Conservation (phyloP, 192 early-diverging fungal genomes). For the Linnemannia zychae region DNA sequence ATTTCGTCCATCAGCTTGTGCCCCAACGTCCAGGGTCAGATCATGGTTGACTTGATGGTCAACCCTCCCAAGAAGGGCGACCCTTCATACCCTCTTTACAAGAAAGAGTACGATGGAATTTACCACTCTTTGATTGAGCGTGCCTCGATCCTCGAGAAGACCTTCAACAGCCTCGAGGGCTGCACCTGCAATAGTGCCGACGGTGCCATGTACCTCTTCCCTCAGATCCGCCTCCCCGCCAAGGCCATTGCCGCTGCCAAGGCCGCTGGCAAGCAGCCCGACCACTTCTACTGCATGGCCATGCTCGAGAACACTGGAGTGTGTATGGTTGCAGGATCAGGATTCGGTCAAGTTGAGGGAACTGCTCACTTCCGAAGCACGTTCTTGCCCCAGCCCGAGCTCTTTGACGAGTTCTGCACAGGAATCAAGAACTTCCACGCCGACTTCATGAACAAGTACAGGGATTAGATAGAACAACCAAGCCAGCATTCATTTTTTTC, state of each 20-base stretch:
- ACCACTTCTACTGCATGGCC: slow-evolving; percentile 91
- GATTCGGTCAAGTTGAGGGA: slow-evolving; percentile 90
- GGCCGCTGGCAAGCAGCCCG: slow-evolving; percentile 79
- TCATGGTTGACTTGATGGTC: slow-evolving; percentile 95
- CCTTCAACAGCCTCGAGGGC: slow-evolving; percentile 87
- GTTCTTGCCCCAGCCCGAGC: slow-evolving; percentile 93
- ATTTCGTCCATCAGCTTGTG: slow-evolving; percentile 93
- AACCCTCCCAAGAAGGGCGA: slow-evolving; percentile 89
- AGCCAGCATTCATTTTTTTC: slow-evolving; percentile 4
- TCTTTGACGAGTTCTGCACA: slow-evolving; percentile 91
- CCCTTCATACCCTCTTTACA: slow-evolving; percentile 80
- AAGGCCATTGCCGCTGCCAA: slow-evolving; percentile 85
- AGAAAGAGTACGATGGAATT: slow-evolving; percentile 78
- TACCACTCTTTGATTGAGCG: slow-evolving; percentile 86
- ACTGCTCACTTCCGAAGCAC: slow-evolving; percentile 98
- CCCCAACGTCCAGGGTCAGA: slow-evolving; percentile 95
- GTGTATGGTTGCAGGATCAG: slow-evolving; percentile 94
- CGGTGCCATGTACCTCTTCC: slow-evolving; percentile 99
- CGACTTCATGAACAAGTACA: slow-evolving; percentile 84
- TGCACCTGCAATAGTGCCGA: slow-evolving; percentile 89
- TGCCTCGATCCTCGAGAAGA: slow-evolving; percentile 77
- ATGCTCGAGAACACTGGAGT: slow-evolving; percentile 96
- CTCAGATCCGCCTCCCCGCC: slow-evolving; percentile 78
- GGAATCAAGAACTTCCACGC: slow-evolving; percentile 85
- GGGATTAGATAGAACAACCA: slow-evolving; percentile 37